Evolutionary conservation across 257 asterid species (phyloP), one percentile per base, ranked within the genome.

Genomic region (Penstemon barbatus): DNA sequence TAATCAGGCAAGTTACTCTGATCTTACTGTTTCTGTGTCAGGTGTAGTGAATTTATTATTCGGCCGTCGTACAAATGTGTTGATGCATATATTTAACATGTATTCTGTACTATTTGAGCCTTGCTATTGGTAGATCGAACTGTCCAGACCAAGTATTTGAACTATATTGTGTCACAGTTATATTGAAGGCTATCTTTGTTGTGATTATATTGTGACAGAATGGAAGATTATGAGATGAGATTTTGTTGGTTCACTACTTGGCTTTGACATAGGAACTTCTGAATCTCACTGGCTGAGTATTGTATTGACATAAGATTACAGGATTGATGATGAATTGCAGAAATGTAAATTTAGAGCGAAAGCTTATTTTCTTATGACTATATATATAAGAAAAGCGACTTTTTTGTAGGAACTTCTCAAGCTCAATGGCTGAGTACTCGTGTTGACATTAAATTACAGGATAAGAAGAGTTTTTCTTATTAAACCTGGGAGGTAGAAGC

Each of bases 1-100:
- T 73, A 93, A 93, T 69, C 91, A 93, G 96, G 97, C 74, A 83
- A 82, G 87, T 70, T 61, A 65, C 57, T 49, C 49, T 61, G 15
- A 68, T 49, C 38, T 36, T 54, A 9, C 46, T n/a, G 15, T 15
- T 65, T 44, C 43, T 66, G 18, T 69, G 4, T 58, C 25, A 25
- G 49, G 19, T 37, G 44, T 55, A 37, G 6, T 36, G 55, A 61
- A 49, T 57, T 71, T 73, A 33, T 61, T 38, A 61, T 72, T 41
- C 15, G 56, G 39, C 43, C 9, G 61, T 48, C 40, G 18, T 11
- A 45, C 64, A 61, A 33, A 40, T n/a, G 56, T 69, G 55, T 48
- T 45, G 66, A 15, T 70, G 65, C 13, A 9, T 36, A 36, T 68
- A 55, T 72, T 72, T 25, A 52, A 63, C 12, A 44, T 57, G 46